phyloP scores from a whole-genome alignment of 306 rosid genomes.

The Pueraria montana region DNA sequence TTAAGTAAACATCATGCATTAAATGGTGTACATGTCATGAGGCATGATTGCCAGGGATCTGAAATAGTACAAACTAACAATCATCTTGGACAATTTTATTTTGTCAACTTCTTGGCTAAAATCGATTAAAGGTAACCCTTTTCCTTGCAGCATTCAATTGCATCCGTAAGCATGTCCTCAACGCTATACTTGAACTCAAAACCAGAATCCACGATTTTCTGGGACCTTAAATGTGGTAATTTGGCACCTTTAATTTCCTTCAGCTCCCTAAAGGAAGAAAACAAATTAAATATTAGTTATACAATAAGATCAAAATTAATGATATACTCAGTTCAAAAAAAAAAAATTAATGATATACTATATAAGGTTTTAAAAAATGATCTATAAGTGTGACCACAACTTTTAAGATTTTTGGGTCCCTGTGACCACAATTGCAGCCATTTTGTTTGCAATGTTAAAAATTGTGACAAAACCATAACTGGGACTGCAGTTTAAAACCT shows the following conservation, averaged over 20 bases:
- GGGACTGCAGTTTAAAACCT: not conserved
- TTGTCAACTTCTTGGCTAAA: not conserved
- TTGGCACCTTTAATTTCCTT: conserved; percentile 43
- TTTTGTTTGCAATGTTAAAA: not conserved
- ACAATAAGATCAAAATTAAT: not conserved
- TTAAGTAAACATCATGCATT: not conserved
- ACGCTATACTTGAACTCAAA: conserved; percentile 62
- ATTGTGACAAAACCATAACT: not conserved
- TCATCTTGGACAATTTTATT: not conserved
- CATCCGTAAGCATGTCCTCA: conserved; percentile 60
- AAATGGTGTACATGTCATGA: not conserved
- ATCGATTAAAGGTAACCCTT: conserved; percentile 42
- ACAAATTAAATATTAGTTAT: not conserved
- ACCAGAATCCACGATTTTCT: conserved; percentile 65
- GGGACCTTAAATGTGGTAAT: conserved; percentile 47
- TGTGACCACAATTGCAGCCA: not conserved
- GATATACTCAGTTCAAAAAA: too few relatives aligned
- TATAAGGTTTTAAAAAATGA: not conserved
- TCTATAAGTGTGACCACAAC: not conserved
- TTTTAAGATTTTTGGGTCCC: not conserved
- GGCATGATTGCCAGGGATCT: not conserved
- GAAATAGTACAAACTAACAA: not conserved
- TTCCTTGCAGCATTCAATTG: conserved; percentile 53
- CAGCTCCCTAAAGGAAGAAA: conserved; percentile 45
- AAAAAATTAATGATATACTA: too few relatives aligned